A percentile compares a stretch with the other conserved stretches of the same genome.
phyloP scores from a whole-genome alignment of 2,329 filamentous ascomycete genomes.

The Monosporascus cannonballus region DNA sequence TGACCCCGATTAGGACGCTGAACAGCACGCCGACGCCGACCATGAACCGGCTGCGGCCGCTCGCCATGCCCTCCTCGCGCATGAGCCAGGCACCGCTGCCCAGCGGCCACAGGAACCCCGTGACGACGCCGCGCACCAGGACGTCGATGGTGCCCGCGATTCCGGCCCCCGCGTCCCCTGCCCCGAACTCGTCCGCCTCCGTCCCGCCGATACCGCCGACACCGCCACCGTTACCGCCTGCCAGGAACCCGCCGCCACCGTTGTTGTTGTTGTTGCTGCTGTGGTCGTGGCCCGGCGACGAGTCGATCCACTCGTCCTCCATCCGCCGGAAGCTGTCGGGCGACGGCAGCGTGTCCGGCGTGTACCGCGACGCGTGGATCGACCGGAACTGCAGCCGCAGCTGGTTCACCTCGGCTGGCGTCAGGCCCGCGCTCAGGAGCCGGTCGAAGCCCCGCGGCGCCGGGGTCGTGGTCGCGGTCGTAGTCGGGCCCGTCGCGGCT shows the following conservation, averaged over 20 bases:
- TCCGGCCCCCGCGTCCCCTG: conserved; percentile 27
- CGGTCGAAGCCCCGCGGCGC: conserved; percentile 82
- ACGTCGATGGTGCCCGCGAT: conserved; percentile 66
- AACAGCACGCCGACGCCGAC: conserved; percentile 79
- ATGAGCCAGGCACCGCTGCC: conserved; percentile 81
- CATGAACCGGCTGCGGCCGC: conserved; percentile 75
- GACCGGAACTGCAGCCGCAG: conserved; percentile 84
- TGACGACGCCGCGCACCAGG: conserved; percentile 79
- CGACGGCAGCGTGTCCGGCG: conserved; percentile 82
- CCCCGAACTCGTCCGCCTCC: conserved; percentile 27
- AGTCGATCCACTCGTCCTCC: conserved; percentile 89
- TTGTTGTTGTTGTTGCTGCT: conserved; percentile 8
- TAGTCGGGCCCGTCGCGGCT: conserved; percentile 11
- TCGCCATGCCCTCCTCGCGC: conserved; percentile 83
- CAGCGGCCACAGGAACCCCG: conserved; percentile 93
- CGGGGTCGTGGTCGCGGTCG: conserved; percentile 31
- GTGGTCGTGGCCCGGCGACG: conserved; percentile 30
- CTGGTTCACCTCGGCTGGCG: conserved; percentile 72
- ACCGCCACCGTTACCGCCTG: conserved; percentile 22
- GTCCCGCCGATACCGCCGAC: conserved; percentile 33
- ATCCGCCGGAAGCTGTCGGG: conserved; percentile 68
- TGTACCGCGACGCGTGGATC: conserved; percentile 75
- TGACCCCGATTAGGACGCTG: conserved; percentile 29
- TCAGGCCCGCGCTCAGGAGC: conserved; percentile 75
- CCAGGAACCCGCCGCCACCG: conserved; percentile 27